phyloP scores from a whole-genome alignment of 345 rosid species.

The Salix caprea region DNA sequence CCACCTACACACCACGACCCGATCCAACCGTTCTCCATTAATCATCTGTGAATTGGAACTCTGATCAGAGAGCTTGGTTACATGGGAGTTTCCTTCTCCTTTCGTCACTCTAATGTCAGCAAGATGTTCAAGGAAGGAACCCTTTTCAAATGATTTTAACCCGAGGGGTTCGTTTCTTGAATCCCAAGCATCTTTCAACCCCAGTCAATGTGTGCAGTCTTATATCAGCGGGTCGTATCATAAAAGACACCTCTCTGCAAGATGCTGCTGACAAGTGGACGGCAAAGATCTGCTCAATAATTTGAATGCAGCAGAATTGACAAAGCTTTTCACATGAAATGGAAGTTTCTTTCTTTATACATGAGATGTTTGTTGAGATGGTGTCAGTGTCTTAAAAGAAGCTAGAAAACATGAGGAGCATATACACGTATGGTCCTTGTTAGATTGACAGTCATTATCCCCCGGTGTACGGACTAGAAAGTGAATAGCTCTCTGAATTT shows the following conservation, averaged over 20 bases:
- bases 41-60: not conserved
- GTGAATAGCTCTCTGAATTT: slow-evolving; percentile 13
- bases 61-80: not conserved
- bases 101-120: not conserved
- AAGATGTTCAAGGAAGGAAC: not conserved
- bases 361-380: slow-evolving; percentile 24
- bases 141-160: not conserved
- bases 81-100: not conserved
- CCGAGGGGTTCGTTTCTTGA: not conserved
- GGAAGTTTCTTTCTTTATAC: slow-evolving; percentile 33
- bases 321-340: slow-evolving; percentile 8
- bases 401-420: slow-evolving; percentile 18
- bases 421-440: slow-evolving; percentile 26
- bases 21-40: not conserved
- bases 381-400: slow-evolving; percentile 24
- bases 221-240: not conserved
- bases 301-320: slow-evolving; percentile 3
- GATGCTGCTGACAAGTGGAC: slow-evolving; percentile 23
- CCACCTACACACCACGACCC: not conserved
- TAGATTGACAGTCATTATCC: slow-evolving; percentile 33
- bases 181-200: not conserved
- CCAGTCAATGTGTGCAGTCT: not conserved
- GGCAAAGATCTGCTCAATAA: slow-evolving; percentile 12
- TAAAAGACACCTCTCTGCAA: not conserved
- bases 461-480: slow-evolving; percentile 35